A percentile compares a stretch with the other conserved stretches of the same genome.
phyloP scores from a whole-genome alignment of 2,329 filamentous ascomycete species.

The Fusarium clavum region DNA sequence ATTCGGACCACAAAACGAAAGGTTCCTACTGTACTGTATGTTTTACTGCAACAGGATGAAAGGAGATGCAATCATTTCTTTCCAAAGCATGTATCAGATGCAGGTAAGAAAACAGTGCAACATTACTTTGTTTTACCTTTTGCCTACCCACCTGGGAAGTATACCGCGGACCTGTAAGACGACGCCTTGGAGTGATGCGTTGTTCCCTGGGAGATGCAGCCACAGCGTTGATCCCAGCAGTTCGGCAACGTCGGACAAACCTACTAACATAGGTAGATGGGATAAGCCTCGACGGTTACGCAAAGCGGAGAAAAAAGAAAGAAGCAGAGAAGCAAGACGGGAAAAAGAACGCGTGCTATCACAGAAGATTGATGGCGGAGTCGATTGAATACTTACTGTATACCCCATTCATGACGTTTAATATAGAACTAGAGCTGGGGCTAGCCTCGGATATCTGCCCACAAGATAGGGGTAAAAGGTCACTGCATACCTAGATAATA shows the following conservation, averaged over 20 bases:
- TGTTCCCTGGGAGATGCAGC: neutral
- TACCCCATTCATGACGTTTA: conserved; percentile 1
- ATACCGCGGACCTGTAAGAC: neutral
- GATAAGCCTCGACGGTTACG: neutral
- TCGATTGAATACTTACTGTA: neutral
- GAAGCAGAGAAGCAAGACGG: neutral
- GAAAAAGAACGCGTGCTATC: neutral
- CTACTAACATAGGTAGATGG: neutral
- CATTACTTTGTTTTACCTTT: neutral
- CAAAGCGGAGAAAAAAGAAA: conserved; percentile 1
- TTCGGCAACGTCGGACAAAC: conserved; percentile 24
- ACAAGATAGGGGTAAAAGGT: neutral
- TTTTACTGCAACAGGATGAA: no score
- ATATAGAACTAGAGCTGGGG: neutral
- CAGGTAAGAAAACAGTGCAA: neutral
- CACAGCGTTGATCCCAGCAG: conserved; percentile 13
- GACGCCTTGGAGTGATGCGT: neutral
- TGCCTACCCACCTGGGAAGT: neutral
- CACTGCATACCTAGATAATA: neutral
- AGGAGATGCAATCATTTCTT: neutral
- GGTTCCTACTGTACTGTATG: neutral
- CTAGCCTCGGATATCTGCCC: conserved; percentile 1
- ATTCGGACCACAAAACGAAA: neutral
- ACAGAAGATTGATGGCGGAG: conserved; percentile 6
- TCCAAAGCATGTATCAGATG: neutral